Conservation (phyloP, 768 basidiomycete genomes). For the Pisolithus orientalis region DNA sequence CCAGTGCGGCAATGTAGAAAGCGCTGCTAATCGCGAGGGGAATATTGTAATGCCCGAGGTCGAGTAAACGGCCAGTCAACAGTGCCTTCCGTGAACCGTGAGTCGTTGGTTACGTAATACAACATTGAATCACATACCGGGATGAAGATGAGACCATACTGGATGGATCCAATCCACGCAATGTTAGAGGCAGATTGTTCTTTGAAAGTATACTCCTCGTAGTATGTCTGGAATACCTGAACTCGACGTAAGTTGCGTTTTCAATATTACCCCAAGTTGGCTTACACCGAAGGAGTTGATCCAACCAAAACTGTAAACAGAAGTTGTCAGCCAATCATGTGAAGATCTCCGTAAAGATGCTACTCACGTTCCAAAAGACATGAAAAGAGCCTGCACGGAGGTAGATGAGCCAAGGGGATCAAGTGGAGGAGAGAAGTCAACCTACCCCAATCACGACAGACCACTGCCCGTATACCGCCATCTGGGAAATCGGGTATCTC, state of each 20-base stretch:
- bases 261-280: not conserved
- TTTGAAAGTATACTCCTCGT: slow-evolving; percentile 14
- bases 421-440: not conserved
- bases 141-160: slow-evolving; percentile 9
- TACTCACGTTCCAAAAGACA: slow-evolving; percentile 4
- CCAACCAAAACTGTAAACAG: slow-evolving; percentile 1
- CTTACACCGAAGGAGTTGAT: slow-evolving; percentile 5
- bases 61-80: slow-evolving; percentile 7
- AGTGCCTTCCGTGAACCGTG: slow-evolving; percentile 1
- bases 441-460: slow-evolving; percentile 7
- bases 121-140: not conserved
- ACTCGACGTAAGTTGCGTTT: not conserved
- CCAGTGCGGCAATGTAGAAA: not conserved
- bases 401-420: not conserved
- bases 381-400: not conserved
- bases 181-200: slow-evolving; percentile 15
- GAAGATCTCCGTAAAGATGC: not conserved
- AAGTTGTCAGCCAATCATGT: not conserved
- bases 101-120: slow-evolving; percentile 27
- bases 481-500: slow-evolving; percentile 4
- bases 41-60: slow-evolving; percentile 6
- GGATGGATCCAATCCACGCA: slow-evolving; percentile 23
- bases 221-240: slow-evolving; percentile 18
- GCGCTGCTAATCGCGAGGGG: slow-evolving; percentile 4
- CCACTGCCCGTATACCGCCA: slow-evolving; percentile 8